Conservation (phyloP, 2,329 filamentous ascomycete species). For the Aspergillus sp. region DNA sequence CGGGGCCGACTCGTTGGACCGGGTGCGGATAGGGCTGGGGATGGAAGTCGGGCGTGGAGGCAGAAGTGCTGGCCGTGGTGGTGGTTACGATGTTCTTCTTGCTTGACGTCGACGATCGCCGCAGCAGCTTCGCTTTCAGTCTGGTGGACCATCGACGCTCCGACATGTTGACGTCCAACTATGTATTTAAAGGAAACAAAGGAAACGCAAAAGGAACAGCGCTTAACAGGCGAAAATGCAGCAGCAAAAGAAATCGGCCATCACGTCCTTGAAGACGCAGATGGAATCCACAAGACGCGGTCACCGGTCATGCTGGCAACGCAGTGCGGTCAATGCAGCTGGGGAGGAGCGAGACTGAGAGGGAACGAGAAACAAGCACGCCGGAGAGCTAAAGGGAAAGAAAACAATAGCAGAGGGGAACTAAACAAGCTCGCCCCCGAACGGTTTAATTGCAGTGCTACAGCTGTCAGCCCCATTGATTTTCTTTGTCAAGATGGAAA, state of each 20-base stretch:
- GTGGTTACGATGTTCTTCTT: constrained; percentile 9
- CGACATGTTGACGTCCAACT: constrained; percentile 25
- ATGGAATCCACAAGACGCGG: constrained; percentile 9
- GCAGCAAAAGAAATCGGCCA: background rate
- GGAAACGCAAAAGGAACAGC: background rate
- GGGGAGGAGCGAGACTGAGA: background rate
- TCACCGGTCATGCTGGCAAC: background rate
- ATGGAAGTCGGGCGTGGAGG: constrained; percentile 5
- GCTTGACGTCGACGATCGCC: constrained; percentile 34
- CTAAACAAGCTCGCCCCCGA: no score
- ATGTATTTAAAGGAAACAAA: background rate
- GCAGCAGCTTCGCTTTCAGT: constrained; percentile 37
- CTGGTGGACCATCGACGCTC: constrained; percentile 37
- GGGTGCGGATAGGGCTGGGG: background rate
- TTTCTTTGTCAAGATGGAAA: no score
- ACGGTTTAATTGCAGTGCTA: no score
- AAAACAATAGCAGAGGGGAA: background rate
- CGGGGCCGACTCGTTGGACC: background rate
- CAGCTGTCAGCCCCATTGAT: no score
- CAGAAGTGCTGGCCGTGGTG: constrained; percentile 8
- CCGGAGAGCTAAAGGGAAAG: background rate
- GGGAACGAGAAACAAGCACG: no score
- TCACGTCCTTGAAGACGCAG: constrained; percentile 9
- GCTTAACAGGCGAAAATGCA: background rate
- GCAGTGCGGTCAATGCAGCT: background rate